phyloP scores from a whole-genome alignment of 495 filamentous ascomycete species.

The Penicillium diatomitis region DNA sequence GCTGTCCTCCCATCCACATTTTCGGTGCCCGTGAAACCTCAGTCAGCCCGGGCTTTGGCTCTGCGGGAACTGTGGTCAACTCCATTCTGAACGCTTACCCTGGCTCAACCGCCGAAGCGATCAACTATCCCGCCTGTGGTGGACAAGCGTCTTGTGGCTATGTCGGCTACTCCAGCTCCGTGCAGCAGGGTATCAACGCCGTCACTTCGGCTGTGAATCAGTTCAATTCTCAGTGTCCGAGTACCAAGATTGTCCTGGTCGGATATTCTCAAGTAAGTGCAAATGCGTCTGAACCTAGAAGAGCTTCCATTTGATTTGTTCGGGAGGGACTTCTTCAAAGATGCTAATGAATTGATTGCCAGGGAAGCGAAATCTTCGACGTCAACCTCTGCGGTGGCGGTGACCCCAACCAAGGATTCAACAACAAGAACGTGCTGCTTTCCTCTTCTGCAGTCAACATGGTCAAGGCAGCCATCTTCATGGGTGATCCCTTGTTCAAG shows the following conservation, averaged over 20 bases:
- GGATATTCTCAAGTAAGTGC: constrained; percentile 49
- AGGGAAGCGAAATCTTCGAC: constrained; percentile 58
- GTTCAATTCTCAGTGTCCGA: constrained; percentile 45
- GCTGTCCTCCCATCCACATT: constrained; percentile 46
- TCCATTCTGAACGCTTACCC: constrained; percentile 37
- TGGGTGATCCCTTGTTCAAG: constrained; percentile 50
- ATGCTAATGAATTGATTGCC: background rate
- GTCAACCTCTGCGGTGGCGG: constrained; percentile 54
- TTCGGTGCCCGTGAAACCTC: constrained; percentile 61
- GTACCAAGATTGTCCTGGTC: constrained; percentile 49
- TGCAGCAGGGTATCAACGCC: constrained; percentile 39
- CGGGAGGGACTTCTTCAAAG: background rate
- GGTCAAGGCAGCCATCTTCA: constrained; percentile 54
- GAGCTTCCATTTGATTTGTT: background rate
- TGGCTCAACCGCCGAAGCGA: constrained; percentile 44
- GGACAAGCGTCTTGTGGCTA: constrained; percentile 41
- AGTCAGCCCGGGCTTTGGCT: constrained; percentile 44
- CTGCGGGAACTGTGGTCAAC: constrained; percentile 41
- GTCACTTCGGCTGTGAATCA: constrained; percentile 47
- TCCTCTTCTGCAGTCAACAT: constrained; percentile 35
- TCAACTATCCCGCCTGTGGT: constrained; percentile 54
- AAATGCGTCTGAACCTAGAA: no score
- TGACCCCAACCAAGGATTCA: constrained; percentile 40
- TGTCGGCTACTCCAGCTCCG: constrained; percentile 44
- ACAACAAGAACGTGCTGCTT: constrained; percentile 38